Conservation (phyloP, 2,329 filamentous ascomycete species). For the Lithohypha guttulata region DNA sequence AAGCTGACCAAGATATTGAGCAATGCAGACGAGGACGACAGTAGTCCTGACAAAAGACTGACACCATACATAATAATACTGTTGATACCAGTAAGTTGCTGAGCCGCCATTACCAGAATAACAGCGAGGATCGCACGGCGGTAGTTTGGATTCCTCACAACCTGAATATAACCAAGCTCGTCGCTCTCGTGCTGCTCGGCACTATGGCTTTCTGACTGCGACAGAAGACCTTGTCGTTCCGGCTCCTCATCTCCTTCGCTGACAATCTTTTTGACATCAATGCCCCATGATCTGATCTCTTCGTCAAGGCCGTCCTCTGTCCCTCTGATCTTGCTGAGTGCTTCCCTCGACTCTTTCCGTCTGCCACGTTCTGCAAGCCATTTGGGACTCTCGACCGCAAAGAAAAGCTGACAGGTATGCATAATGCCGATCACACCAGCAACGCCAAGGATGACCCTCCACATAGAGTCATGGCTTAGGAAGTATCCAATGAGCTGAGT, state of each 20-base stretch:
- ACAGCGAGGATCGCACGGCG: conserved; percentile 70
- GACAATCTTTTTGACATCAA: conserved; percentile 24
- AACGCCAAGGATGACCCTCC: conserved; percentile 71
- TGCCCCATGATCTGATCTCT: conserved; percentile 53
- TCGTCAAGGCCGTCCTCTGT: conserved; percentile 56
- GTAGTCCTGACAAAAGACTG: conserved; percentile 67
- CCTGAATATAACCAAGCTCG: conserved; percentile 47
- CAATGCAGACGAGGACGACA: conserved; percentile 69
- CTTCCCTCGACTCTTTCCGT: conserved; percentile 50
- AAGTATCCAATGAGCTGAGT: conserved; percentile 83
- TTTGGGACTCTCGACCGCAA: conserved; percentile 77
- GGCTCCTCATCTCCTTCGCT: conserved; percentile 26
- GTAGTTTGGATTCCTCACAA: conserved; percentile 54
- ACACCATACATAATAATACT: conserved; percentile 97
- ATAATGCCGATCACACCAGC: conserved; percentile 57
- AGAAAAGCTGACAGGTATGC: conserved; percentile 59
- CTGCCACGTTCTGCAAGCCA: conserved; percentile 66
- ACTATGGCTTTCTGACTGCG: conserved; percentile 8
- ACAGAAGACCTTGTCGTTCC: conserved; percentile 63
- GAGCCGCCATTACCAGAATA: conserved; percentile 78
- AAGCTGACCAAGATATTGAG: conserved; percentile 80
- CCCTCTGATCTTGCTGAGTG: conserved; percentile 67
- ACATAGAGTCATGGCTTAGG: conserved; percentile 64
- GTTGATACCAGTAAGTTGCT: conserved; percentile 91
- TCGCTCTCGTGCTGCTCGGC: conserved; percentile 17